Evolutionary conservation across 2,329 filamentous ascomycete species (phyloP).

Genomic region (Paraphaeosphaeria sporulosa): DNA sequence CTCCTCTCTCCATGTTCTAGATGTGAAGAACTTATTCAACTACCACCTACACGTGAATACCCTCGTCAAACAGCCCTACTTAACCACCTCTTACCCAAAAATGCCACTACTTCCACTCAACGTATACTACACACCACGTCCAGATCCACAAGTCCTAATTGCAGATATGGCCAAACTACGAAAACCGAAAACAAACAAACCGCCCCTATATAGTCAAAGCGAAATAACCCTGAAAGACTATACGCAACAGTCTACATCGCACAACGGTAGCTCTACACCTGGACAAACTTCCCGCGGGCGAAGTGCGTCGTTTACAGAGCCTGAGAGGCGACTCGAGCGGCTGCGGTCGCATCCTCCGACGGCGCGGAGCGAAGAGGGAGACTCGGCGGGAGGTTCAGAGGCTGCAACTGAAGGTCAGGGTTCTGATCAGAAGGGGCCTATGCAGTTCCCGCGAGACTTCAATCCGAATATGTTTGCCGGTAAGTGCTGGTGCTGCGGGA

Average conservation of each 20-base stretch:
- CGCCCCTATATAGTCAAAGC: neutral
- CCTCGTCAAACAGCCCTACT: neutral
- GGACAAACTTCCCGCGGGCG: neutral
- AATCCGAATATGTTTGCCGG: neutral
- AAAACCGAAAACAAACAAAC: neutral
- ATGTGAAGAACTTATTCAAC: too few relatives aligned
- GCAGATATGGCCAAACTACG: neutral
- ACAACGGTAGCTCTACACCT: neutral
- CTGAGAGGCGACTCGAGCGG: neutral
- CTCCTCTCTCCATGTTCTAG: too few relatives aligned
- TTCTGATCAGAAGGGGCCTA: neutral
- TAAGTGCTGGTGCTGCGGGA: constrained; percentile 1
- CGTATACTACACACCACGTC: neutral
- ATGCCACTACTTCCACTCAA: neutral
- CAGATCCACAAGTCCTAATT: neutral
- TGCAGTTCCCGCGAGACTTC: neutral
- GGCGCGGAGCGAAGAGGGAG: neutral
- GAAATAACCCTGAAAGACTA: neutral
- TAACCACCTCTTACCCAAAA: neutral
- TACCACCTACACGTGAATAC: too few relatives aligned
- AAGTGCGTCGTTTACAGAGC: neutral
- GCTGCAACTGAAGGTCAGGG: neutral
- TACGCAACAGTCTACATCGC: neutral
- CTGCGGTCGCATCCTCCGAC: neutral
- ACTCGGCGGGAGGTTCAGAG: neutral